Percentiles rank a stretch among this genome's conserved stretches.
These are phyloP conservation scores for Alternaria ethzedia DNA, from an alignment of 2,329 filamentous ascomycete species.

Conservation along the genomic window DNA sequence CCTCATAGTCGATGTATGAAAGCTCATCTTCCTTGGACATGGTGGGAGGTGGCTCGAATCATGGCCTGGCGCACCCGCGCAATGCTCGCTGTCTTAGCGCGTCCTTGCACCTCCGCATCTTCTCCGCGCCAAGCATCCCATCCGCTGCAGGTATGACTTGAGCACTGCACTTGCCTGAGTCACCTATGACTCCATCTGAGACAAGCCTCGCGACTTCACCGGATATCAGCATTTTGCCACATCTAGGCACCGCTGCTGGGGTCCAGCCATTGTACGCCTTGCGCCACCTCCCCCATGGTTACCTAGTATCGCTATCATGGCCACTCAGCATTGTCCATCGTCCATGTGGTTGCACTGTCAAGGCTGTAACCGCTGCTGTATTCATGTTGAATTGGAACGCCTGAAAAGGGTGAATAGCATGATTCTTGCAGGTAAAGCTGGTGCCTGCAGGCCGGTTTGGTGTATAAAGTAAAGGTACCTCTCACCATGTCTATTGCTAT, in stretches of 20 bases:
- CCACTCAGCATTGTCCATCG: not conserved
- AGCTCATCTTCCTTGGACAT: conserved; percentile 59
- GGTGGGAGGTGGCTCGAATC: not conserved
- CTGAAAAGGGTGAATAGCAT: not conserved
- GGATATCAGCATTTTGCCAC: not conserved
- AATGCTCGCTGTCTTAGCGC: conserved; percentile 12
- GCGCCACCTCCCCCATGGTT: not conserved
- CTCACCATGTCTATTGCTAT: not conserved
- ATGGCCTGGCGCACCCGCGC: not conserved
- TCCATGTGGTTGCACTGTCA: not conserved
- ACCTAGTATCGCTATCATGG: not conserved
- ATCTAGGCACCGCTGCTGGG: conserved; percentile 2
- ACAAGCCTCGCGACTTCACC: not conserved
- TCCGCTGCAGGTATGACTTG: not conserved
- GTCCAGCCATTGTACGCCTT: not conserved
- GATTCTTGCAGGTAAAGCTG: not conserved
- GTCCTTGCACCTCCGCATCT: not conserved
- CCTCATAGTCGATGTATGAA: conserved; percentile 95
- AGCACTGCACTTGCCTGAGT: not conserved
- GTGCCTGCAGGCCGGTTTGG: not conserved
- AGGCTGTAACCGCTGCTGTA: not conserved
- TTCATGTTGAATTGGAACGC: not conserved
- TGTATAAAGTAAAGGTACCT: not conserved
- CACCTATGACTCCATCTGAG: not conserved
- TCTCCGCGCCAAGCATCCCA: not conserved